Evolutionary conservation across 2,329 filamentous ascomycete genomes (phyloP).

Genomic region (Sclerotiophoma versabilis): DNA sequence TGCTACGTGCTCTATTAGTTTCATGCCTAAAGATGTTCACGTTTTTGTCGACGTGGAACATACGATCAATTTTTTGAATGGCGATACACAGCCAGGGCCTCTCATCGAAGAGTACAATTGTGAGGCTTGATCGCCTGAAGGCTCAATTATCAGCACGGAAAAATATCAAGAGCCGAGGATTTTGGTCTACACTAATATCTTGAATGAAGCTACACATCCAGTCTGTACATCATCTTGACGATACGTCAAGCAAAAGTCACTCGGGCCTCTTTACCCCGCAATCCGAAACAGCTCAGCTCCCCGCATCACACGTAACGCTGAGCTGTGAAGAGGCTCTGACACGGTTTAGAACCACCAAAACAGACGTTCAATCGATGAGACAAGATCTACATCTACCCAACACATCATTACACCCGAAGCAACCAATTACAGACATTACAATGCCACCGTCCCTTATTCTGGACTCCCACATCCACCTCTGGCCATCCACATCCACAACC

Average conservation of each 20-base stretch:
- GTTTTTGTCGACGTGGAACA: neutral
- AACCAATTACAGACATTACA: no score
- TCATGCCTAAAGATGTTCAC: neutral
- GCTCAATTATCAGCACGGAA: neutral
- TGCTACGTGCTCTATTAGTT: neutral
- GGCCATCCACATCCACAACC: constrained; percentile 68
- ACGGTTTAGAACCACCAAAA: neutral
- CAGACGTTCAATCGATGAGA: neutral
- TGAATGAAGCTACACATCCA: no score
- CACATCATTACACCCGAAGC: no score
- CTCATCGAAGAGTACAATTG: neutral
- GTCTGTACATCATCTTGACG: no score
- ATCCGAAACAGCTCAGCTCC: constrained; percentile 8
- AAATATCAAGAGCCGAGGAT: neutral
- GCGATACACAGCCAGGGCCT: neutral
- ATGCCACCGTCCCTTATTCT: constrained; percentile 54
- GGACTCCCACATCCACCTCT: constrained; percentile 86
- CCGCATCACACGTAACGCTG: constrained; percentile 2
- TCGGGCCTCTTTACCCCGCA: constrained; percentile 23
- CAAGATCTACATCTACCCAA: no score
- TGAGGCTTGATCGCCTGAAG: neutral
- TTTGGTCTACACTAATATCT: neutral
- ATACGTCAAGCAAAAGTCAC: neutral
- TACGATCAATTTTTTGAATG: constrained; percentile 1
- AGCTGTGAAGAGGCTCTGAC: neutral